A percentile compares a stretch with the other conserved stretches of the same genome.
Conservation (phyloP, 2,329 filamentous ascomycete genomes). For the Aaosphaeria arxii region DNA sequence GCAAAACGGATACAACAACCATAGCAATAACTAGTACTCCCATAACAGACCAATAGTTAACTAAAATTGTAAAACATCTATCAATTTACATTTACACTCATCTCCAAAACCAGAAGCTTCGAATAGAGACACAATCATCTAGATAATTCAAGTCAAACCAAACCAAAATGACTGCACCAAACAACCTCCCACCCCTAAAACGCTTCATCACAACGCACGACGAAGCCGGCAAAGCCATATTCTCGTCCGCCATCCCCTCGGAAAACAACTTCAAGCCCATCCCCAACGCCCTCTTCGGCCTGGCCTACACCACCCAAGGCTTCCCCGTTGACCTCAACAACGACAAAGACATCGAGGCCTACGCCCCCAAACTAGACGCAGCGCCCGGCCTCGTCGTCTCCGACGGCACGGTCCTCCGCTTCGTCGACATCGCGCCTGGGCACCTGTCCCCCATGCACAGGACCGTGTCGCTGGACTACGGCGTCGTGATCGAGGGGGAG, state of each 20-base stretch:
- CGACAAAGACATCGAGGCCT: constrained; percentile 45
- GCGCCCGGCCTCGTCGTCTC: constrained; percentile 49
- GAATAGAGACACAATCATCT: too few relatives aligned
- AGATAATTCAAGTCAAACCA: too few relatives aligned
- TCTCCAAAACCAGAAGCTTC: too few relatives aligned
- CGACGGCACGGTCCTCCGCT: constrained; percentile 44
- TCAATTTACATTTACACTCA: too few relatives aligned
- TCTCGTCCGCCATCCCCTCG: constrained; percentile 24
- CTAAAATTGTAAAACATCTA: too few relatives aligned
- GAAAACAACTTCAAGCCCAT: constrained; percentile 17
- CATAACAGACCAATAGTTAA: too few relatives aligned
- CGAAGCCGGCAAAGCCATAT: constrained; percentile 28
- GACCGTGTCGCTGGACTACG: constrained; percentile 38
- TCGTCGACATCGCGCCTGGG: constrained; percentile 33
- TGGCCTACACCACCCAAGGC: constrained; percentile 48
- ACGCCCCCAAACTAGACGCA: constrained; percentile 42
- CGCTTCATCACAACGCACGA: constrained; percentile 38
- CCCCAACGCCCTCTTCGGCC: constrained; percentile 38
- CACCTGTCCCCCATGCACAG: constrained; percentile 35
- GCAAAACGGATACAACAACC: too few relatives aligned
- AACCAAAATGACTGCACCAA: background rate
- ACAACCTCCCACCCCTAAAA: constrained; percentile 22
- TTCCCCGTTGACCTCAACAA: constrained; percentile 46
- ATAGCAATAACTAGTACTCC: too few relatives aligned
- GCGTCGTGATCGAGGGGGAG: constrained; percentile 38